These are phyloP conservation scores for Leptomonas seymouri DNA, from an alignment of 208 protist genomes.

Conservation along the genomic window DNA sequence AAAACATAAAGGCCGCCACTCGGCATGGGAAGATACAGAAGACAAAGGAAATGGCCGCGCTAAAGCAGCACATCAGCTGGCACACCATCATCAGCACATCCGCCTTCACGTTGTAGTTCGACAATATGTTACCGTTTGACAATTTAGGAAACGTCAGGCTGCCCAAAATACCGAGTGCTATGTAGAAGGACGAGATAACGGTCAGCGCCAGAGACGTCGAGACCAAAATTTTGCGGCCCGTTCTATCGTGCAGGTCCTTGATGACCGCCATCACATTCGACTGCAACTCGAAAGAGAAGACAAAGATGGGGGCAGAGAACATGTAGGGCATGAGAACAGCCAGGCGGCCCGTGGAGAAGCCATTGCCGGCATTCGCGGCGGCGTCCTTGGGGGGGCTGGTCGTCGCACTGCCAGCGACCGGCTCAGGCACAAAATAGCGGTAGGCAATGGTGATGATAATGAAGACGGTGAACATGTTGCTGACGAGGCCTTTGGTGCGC, in stretches of 20 bases:
- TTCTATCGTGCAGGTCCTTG: conserved; percentile 76
- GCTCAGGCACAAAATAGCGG: conserved; percentile 56
- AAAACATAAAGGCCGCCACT: conserved; percentile 67
- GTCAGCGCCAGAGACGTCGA: conserved; percentile 66
- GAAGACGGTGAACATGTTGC: conserved; percentile 73
- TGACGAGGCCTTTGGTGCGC: conserved; percentile 76
- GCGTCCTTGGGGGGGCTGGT: not conserved
- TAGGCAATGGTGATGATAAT: conserved; percentile 74
- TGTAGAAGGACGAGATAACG: conserved; percentile 62
- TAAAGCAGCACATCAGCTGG: conserved; percentile 79
- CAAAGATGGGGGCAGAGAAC: conserved; percentile 71
- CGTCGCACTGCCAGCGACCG: not conserved
- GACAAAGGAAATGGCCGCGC: conserved; percentile 66
- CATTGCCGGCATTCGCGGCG: not conserved
- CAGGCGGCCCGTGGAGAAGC: conserved; percentile 17
- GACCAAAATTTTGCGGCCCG: conserved; percentile 60
- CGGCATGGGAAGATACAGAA: conserved; percentile 83
- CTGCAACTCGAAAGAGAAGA: conserved; percentile 85
- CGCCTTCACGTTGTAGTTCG: conserved; percentile 53
- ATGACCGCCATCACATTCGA: conserved; percentile 86
- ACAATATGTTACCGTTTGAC: conserved; percentile 66
- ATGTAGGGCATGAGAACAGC: conserved; percentile 54
- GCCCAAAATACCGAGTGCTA: conserved; percentile 60
- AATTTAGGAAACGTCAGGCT: conserved; percentile 66
- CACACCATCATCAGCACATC: conserved; percentile 68